Conservation (phyloP, 495 filamentous ascomycete genomes). For the Trichoderma virens region DNA sequence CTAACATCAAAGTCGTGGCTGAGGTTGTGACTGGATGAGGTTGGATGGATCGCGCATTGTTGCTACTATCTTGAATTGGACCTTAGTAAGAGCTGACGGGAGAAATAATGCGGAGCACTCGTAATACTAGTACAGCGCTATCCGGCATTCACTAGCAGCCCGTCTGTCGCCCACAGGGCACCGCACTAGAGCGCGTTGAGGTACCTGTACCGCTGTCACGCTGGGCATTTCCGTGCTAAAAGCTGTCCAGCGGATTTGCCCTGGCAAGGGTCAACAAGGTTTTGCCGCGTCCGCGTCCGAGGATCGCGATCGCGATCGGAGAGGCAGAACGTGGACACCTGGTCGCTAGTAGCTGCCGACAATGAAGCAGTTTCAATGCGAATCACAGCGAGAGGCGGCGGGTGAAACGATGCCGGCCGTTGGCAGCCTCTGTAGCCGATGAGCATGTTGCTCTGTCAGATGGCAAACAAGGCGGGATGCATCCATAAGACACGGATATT, state of each 20-base stretch:
- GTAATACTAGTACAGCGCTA: no score
- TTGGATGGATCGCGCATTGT: no score
- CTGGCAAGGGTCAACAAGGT: not conserved
- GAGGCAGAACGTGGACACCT: conserved; percentile 3
- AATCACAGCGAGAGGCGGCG: not conserved
- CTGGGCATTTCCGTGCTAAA: not conserved
- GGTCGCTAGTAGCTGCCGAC: not conserved
- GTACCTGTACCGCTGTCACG: not conserved
- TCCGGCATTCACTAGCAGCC: no score
- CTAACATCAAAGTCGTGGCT: no score
- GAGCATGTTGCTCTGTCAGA: not conserved
- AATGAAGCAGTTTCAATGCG: not conserved
- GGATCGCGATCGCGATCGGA: conserved; percentile 8
- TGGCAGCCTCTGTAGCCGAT: not conserved
- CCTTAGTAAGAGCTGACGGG: no score
- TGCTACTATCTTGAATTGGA: no score
- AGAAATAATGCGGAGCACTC: no score
- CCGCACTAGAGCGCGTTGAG: no score
- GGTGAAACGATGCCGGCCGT: not conserved
- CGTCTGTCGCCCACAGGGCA: no score
- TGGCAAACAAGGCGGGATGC: not conserved
- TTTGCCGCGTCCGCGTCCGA: not conserved
- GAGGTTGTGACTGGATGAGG: no score
- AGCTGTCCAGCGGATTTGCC: not conserved
- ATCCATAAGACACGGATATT: not conserved